Percentiles rank a stretch among this genome's conserved stretches.
These are phyloP conservation scores for Corchorus capsularis DNA, from an alignment of 345 rosid species.

Conservation along the genomic window DNA sequence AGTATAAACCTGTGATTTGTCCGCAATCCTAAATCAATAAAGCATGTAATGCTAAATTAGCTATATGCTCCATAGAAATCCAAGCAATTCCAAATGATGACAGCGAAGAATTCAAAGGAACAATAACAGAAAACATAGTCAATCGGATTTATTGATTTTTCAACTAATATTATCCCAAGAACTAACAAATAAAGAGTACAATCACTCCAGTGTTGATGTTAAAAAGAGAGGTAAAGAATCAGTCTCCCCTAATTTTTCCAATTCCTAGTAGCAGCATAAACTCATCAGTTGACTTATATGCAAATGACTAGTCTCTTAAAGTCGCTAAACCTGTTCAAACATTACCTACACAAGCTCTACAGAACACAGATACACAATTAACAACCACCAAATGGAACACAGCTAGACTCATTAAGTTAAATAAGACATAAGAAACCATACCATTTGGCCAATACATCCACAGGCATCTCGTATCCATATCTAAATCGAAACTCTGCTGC, in stretches of 20 bases:
- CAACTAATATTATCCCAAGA: conserved; percentile 1
- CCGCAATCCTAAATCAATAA: conserved; percentile 76
- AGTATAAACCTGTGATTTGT: conserved; percentile 96
- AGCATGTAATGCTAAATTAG: conserved; percentile 5
- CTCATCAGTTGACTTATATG: conserved; percentile 3
- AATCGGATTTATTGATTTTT: neutral
- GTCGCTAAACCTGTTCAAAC: conserved; percentile 18
- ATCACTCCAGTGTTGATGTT: neutral
- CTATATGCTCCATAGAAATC: neutral
- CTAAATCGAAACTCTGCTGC: conserved; percentile 96
- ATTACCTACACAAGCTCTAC: neutral
- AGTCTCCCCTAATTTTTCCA: neutral
- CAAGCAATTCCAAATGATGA: neutral
- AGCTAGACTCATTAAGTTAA: neutral
- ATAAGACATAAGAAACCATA: conserved; percentile 19
- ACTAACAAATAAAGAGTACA: neutral
- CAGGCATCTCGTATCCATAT: conserved; percentile 99
- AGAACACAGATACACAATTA: neutral
- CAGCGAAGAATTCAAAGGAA: neutral
- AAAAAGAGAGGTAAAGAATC: neutral
- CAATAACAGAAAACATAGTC: neutral
- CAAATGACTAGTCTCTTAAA: neutral
- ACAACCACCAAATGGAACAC: neutral
- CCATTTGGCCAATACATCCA: conserved; percentile 82
- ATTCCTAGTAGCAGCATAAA: conserved; percentile 1